phyloP scores from a whole-genome alignment of 129 eudicot genomes.

The Pseudognaphalium luteoalbum region DNA sequence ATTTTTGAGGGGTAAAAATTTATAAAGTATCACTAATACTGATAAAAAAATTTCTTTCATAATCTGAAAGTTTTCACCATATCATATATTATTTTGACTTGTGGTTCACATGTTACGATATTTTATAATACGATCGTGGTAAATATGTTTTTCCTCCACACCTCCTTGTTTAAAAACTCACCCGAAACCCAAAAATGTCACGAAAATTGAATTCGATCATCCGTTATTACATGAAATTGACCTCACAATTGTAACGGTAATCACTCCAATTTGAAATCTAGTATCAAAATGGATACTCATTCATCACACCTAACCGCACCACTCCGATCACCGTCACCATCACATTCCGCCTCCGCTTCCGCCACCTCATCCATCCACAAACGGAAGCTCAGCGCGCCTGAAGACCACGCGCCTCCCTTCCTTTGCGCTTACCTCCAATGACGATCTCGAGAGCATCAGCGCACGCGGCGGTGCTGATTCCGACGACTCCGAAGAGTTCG shows the following conservation, averaged over 20 bases:
- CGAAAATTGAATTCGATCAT: background rate
- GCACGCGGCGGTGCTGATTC: conserved; percentile 81
- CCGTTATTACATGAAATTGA: background rate
- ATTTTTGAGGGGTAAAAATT: no score
- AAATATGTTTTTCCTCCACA: no score
- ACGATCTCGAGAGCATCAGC: conserved; percentile 92
- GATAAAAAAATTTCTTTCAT: no score
- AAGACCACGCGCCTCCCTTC: conserved; percentile 83
- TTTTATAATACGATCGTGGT: no score
- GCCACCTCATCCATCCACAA: conserved; percentile 94
- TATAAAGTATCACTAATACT: no score
- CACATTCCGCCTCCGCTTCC: conserved; percentile 89
- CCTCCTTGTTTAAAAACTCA: no score
- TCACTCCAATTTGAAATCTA: background rate
- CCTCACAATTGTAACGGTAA: background rate
- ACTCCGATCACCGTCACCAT: conserved; percentile 89
- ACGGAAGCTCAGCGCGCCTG: conserved; percentile 61
- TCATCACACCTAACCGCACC: conserved; percentile 71
- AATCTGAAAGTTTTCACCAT: no score
- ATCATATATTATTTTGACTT: no score
- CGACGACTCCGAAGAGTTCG: conserved; percentile 71
- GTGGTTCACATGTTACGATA: no score
- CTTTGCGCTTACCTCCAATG: conserved; percentile 76
- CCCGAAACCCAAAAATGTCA: no score
- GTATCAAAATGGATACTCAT: conserved; percentile 46